These are phyloP conservation scores for Tremellales sp. DNA, from an alignment of 1,284 basidiomycete genomes.

Conservation along the genomic window DNA sequence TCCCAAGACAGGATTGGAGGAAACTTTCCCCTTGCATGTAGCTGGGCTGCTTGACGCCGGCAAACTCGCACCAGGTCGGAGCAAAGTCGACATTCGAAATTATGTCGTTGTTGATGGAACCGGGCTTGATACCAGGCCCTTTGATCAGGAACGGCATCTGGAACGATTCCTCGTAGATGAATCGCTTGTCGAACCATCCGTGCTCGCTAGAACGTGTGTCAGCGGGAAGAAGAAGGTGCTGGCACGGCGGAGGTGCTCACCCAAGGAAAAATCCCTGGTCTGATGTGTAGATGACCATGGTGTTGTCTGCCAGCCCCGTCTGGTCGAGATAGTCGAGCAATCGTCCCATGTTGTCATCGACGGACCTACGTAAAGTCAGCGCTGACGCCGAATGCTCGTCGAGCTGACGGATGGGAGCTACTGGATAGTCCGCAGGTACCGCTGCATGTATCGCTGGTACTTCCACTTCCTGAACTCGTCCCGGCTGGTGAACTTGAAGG, in stretches of 20 bases:
- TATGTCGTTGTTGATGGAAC: constrained; percentile 21
- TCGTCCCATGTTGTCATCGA: constrained; percentile 23
- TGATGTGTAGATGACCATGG: constrained; percentile 21
- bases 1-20: constrained; percentile 8
- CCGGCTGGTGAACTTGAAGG: constrained; percentile 17
- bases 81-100: constrained; percentile 27
- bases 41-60: constrained; percentile 10
- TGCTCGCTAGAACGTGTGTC: constrained; percentile 12
- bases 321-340: constrained; percentile 19
- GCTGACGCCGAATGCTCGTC: not conserved
- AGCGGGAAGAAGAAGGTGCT: too few relatives aligned
- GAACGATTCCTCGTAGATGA: constrained; percentile 23
- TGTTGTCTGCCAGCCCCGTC: constrained; percentile 15
- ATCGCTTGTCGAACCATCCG: constrained; percentile 32
- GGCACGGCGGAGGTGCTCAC: too few relatives aligned
- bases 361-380: too few relatives aligned
- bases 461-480: constrained; percentile 18
- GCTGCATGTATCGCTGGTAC: constrained; percentile 26
- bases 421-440: constrained; percentile 23
- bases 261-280: constrained; percentile 25
- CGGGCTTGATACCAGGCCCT: constrained; percentile 19
- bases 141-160: constrained; percentile 26
- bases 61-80: constrained; percentile 19
- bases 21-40: constrained; percentile 28
- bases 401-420: too few relatives aligned